Percentiles rank a stretch among this genome's conserved stretches.
Conservation (phyloP, 2,329 filamentous ascomycete genomes). For the Hymenotorrendiella dingleyae region DNA sequence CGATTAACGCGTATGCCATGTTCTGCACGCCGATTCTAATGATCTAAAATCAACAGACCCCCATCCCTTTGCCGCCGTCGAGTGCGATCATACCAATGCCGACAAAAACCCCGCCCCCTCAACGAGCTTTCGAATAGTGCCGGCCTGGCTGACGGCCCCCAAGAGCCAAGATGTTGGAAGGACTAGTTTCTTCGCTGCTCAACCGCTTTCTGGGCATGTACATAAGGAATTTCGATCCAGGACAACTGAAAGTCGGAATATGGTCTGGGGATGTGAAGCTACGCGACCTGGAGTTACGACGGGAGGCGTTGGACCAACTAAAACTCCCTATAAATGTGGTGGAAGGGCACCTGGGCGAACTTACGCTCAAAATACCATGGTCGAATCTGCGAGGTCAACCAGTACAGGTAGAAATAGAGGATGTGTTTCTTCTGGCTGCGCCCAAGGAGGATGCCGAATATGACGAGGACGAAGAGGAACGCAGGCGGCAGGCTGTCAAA, state of each 20-base stretch:
- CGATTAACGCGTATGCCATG: not conserved
- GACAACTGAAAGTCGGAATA: constrained; percentile 96
- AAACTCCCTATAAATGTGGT: constrained; percentile 95
- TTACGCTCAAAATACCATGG: constrained; percentile 94
- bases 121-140: constrained; percentile 33
- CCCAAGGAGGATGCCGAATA: constrained; percentile 94
- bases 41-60: not conserved
- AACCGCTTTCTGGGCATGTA: constrained; percentile 99
- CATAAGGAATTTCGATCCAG: constrained; percentile 98
- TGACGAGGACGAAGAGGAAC: constrained; percentile 86
- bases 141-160: constrained; percentile 68
- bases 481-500: constrained; percentile 82
- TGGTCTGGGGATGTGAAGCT: constrained; percentile 99
- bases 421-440: constrained; percentile 91
- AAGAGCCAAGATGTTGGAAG: constrained; percentile 79
- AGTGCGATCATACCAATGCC: constrained; percentile 14
- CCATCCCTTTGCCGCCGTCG: not conserved
- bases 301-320: constrained; percentile 94
- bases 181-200: constrained; percentile 90
- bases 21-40: too few species aligned
- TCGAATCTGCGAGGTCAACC: constrained; percentile 93
- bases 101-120: constrained; percentile 15
- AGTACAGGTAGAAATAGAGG: constrained; percentile 90
- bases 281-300: constrained; percentile 82
- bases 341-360: constrained; percentile 85